Evolutionary conservation across 495 filamentous ascomycete species (phyloP).

Genomic region (Filosporella fistucella): DNA sequence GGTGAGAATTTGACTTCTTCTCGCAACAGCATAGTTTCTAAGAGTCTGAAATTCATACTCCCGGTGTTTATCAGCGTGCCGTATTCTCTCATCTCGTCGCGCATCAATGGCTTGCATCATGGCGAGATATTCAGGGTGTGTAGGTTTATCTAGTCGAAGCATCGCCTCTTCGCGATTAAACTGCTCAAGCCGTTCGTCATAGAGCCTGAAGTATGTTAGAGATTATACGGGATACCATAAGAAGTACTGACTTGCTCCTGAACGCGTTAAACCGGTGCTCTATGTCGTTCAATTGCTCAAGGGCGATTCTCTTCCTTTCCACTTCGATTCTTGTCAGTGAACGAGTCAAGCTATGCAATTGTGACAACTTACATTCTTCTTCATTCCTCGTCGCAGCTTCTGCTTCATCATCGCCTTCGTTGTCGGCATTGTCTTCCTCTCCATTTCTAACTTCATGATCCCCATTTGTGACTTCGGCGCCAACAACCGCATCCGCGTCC

Average conservation of each 20-base stretch:
- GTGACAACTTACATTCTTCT: conserved; percentile 66
- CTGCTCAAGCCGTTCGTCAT: conserved; percentile 78
- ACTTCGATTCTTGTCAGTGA: conserved; percentile 52
- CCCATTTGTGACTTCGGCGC: conserved; percentile 17
- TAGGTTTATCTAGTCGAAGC: conserved; percentile 67
- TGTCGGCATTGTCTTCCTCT: conserved; percentile 39
- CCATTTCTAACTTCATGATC: conserved; percentile 28
- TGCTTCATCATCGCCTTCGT: conserved; percentile 37
- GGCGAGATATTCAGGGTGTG: conserved; percentile 83
- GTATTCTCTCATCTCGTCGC: conserved; percentile 72
- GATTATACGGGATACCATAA: not conserved
- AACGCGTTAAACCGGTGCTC: conserved; percentile 83
- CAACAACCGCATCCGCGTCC: conserved; percentile 2
- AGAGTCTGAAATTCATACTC: conserved; percentile 69
- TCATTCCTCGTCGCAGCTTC: conserved; percentile 49
- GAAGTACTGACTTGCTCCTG: conserved; percentile 72
- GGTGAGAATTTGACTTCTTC: conserved; percentile 74
- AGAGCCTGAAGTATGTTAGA: conserved; percentile 53
- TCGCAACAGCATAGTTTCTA: conserved; percentile 68
- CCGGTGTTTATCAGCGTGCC: conserved; percentile 64
- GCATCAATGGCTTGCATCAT: conserved; percentile 81
- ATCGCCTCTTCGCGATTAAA: conserved; percentile 80
- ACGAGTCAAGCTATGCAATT: not conserved
- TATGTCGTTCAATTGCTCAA: conserved; percentile 71
- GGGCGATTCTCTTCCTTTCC: conserved; percentile 71